Base-by-base conservation (phyloP, 805 yeast species). In the Schizosaccharomyces osmophilus region DNA sequence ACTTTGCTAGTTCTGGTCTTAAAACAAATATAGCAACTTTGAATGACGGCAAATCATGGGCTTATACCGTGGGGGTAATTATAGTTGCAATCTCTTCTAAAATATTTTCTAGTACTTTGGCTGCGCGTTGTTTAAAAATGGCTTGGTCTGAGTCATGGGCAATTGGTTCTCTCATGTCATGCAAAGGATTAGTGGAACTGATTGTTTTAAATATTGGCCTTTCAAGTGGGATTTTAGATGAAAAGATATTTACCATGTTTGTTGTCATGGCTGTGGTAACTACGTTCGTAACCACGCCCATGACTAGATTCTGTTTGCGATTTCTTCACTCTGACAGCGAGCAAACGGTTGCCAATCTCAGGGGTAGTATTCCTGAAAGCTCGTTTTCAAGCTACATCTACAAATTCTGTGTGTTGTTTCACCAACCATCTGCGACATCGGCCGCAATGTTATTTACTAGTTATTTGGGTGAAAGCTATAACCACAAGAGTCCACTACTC, bases 161-260 rank as follows among this genome's bases (percentile, higher is more conserved):
- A 1, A 90, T 84, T 48, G 95, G 94, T 61, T 78, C 84, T 29
- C 74, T 85, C 66, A 85, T 85, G 93, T 84, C 90, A 5, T 85
- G 95, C 76, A 85, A 85, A 71, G 95, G 95, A 71, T 84, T 85
- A 64, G 93, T 85, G 29, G 94, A 85, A 71, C 82, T 85, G 69
- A 89, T 85, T 54, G 93, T 85, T 24, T 74, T 85, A n/a, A 81
- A 79, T 54, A 81, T 83, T 29, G 95, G 95, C 59, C 74, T 84
- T 62, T 81, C 79, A 64, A 84, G 93, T 4, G 79, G 79, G 0
- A 85, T 85, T 61, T 80, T 85, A 60, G 74, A 81, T 3, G 75
- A 77, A 62, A 80, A 79, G 64, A 81, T 82, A 1, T 85, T 80
- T 69, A 82, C 89, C 19, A 85, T 85, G 89, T 84, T 85, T 68